Evolutionary conservation across 192 early-diverging fungal genomes (phyloP), one percentile per base, ranked within the genome.

Genomic region (Coemansia sp.): DNA sequence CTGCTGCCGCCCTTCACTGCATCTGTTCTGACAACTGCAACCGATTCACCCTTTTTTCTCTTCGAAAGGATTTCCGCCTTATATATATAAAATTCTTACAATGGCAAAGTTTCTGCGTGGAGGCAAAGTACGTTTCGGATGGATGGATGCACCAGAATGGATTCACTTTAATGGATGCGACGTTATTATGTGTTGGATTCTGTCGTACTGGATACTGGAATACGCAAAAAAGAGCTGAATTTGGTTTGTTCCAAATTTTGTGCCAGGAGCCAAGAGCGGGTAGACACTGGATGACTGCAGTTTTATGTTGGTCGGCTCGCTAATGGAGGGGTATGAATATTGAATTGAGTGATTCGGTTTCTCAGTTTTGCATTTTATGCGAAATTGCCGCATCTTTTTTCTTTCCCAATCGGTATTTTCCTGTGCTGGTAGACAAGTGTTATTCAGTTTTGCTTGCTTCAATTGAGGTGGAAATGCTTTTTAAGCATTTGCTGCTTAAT

Each of bases 51-150:
- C 74, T 75, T 64, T 75, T 68, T 75, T 67, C 38, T 16, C 39
- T 59, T 59, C 41, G 42, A 62, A 54, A 61, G 49, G 15, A 50
- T 59, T 60, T 61, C 50, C 19, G 41, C n/a, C 44, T 54, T 67
- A 49, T 61, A 66, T 66, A 64, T 40, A 37, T 66, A 53, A 57
- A 53, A 66, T 61, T 63, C 50, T 62, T 54, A 63, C 66, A 77
- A 78, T 78, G 76, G 76, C 76, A 56, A 78, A 78, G 76, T 78
- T 78, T 60, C 63, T 78, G 71, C 76, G 76, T 63, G 67, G 70
- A 67, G 76, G 76, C 76, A 78, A 78, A 72, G 76, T 78, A 72
- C 71, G 76, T 78, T 71, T 56, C 16, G n/a, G 10, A 54, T 54
- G 52, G 40, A 64, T 73, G 65, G 69, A 71, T 71, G 63, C 69